A percentile compares a stretch with the other conserved stretches of the same genome.
These are phyloP conservation scores for Thecaphora thlaspeos DNA, from an alignment of 1,284 basidiomycete species.

Conservation along the genomic window DNA sequence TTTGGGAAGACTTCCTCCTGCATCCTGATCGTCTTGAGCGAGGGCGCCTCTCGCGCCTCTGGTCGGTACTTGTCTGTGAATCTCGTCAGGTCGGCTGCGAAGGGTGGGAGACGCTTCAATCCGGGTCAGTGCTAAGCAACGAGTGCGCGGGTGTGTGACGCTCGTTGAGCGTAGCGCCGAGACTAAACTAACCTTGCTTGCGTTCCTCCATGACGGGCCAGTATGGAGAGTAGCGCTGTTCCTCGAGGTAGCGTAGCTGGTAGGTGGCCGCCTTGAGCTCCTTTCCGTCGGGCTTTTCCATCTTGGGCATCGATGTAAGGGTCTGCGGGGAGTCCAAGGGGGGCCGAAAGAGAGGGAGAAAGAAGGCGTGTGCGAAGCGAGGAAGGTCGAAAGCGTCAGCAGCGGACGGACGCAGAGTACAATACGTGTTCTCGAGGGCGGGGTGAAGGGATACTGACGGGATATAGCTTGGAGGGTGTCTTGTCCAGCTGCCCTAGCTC, in stretches of 20 bases:
- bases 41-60: constrained; percentile 34
- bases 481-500: constrained; percentile 35
- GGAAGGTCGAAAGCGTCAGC: too few relatives aligned
- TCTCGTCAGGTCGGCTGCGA: constrained; percentile 26
- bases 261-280: constrained; percentile 37
- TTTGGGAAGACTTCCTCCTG: constrained; percentile 50
- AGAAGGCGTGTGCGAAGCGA: too few relatives aligned
- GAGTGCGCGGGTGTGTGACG: too few relatives aligned
- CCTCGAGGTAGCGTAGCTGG: constrained; percentile 36
- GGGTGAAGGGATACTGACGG: constrained; percentile 19
- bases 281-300: constrained; percentile 30
- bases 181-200: constrained; percentile 11
- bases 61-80: constrained; percentile 51
- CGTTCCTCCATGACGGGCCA: constrained; percentile 31
- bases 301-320: constrained; percentile 3
- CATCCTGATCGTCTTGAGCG: constrained; percentile 37
- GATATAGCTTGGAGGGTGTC: constrained; percentile 39
- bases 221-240: constrained; percentile 38
- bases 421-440: too few relatives aligned
- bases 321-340: not conserved
- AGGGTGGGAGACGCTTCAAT: too few relatives aligned
- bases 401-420: too few relatives aligned
- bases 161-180: too few relatives aligned
- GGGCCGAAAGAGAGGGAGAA: too few relatives aligned
- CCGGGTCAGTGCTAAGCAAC: too few relatives aligned